Evolutionary conservation across 2,329 filamentous ascomycete species (phyloP).

Genomic region (Monosporascus sp.): DNA sequence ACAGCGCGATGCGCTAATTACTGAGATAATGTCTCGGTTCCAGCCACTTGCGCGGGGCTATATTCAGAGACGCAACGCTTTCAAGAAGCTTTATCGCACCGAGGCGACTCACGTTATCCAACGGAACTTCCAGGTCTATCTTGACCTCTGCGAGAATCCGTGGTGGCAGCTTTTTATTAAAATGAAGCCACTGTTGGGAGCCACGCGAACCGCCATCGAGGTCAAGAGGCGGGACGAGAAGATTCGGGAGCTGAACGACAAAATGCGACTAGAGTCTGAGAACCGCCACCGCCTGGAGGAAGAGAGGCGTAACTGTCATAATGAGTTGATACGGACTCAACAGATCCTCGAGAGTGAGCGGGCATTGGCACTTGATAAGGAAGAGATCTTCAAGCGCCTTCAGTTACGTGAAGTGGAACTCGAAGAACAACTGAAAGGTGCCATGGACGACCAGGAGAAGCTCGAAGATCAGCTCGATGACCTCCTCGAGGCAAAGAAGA

Average conservation of each 20-base stretch:
- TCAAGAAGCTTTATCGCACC: conserved; percentile 89
- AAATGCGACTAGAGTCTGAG: conserved; percentile 70
- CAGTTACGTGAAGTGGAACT: conserved; percentile 89
- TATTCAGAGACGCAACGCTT: conserved; percentile 77
- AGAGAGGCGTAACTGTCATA: conserved; percentile 79
- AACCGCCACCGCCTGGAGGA: conserved; percentile 82
- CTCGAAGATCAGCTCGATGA: conserved; percentile 91
- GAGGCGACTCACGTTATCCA: conserved; percentile 95
- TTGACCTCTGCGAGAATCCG: conserved; percentile 83
- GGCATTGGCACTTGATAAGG: conserved; percentile 92
- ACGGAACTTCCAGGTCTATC: conserved; percentile 86
- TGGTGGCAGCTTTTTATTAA: conserved; percentile 96
- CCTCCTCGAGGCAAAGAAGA: conserved; percentile 82
- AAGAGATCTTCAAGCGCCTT: conserved; percentile 97
- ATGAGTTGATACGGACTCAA: conserved; percentile 84
- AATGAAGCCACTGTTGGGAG: conserved; percentile 92
- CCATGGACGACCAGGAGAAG: conserved; percentile 88
- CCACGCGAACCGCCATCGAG: conserved; percentile 85
- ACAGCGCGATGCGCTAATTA: conserved; percentile 85
- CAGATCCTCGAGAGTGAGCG: conserved; percentile 94
- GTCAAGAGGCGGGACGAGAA: conserved; percentile 93
- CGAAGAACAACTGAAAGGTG: conserved; percentile 85
- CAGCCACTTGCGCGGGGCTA: conserved; percentile 91
- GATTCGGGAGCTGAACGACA: conserved; percentile 80
- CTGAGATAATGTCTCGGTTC: conserved; percentile 89